Conservation (phyloP, 2,329 filamentous ascomycete genomes). For the Colletotrichum musae region DNA sequence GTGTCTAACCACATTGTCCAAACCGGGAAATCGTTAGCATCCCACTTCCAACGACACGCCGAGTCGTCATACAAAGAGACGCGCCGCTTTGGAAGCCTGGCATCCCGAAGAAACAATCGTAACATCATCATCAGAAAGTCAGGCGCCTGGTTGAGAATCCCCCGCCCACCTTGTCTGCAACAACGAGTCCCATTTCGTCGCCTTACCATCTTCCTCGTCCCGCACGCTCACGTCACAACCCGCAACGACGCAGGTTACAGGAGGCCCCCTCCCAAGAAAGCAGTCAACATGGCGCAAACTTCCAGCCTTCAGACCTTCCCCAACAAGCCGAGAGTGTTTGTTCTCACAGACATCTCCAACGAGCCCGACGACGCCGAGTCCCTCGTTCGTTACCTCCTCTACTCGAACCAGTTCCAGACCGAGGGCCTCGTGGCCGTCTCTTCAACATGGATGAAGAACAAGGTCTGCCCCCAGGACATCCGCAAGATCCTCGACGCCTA, state of each 20-base stretch:
- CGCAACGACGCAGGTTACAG: background rate
- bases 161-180: background rate
- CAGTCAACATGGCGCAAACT: constrained; percentile 7
- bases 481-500: constrained; percentile 61
- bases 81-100: background rate
- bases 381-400: constrained; percentile 60
- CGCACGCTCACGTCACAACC: background rate
- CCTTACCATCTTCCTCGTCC: too few species aligned
- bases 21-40: constrained; percentile 27
- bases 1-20: background rate
- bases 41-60: constrained; percentile 3
- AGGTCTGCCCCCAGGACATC: constrained; percentile 59
- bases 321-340: constrained; percentile 54
- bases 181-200: background rate
- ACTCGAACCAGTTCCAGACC: constrained; percentile 62
- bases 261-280: background rate
- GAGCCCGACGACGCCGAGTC: constrained; percentile 63
- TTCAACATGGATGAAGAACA: constrained; percentile 61
- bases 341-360: constrained; percentile 61
- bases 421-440: constrained; percentile 61
- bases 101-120: background rate
- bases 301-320: constrained; percentile 29
- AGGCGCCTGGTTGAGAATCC: background rate
- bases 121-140: background rate
- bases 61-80: constrained; percentile 11